Conservation (phyloP, 2,329 filamentous ascomycete genomes). For the Talaromyces rugulosus region DNA sequence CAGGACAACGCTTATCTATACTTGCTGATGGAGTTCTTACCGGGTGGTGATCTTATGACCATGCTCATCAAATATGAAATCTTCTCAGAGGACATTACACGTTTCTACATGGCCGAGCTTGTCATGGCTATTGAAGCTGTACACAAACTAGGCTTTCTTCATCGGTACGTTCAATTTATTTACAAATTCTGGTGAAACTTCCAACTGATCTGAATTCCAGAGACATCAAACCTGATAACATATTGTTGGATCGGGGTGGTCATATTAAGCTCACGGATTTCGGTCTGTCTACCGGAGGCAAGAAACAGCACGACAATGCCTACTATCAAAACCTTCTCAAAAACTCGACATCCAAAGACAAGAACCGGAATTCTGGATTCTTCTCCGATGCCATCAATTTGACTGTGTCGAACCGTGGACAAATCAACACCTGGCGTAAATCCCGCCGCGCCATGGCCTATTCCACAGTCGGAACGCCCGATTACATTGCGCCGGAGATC, state of each 20-base stretch:
- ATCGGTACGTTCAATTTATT: constrained; percentile 63
- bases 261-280: constrained; percentile 99
- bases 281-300: constrained; percentile 94
- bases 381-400: constrained; percentile 92
- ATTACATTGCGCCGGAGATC: constrained; percentile 98
- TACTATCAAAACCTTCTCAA: constrained; percentile 97
- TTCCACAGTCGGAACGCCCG: constrained; percentile 94
- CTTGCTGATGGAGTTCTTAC: constrained; percentile 99
- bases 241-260: constrained; percentile 87
- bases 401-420: constrained; percentile 93
- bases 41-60: constrained; percentile 97
- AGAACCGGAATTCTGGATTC: constrained; percentile 87
- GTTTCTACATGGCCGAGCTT: constrained; percentile 98
- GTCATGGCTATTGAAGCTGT: constrained; percentile 98
- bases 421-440: constrained; percentile 98
- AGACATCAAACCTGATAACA: constrained; percentile 99
- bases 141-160: constrained; percentile 95
- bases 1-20: constrained; percentile 95
- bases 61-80: constrained; percentile 99
- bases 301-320: constrained; percentile 94
- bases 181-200: neutral
- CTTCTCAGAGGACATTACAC: constrained; percentile 96
- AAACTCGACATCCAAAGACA: constrained; percentile 64
- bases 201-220: constrained; percentile 41
- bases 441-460: constrained; percentile 95